Evolutionary conservation across 2,329 filamentous ascomycete species (phyloP).

Genomic region (Exophiala calicioides): DNA sequence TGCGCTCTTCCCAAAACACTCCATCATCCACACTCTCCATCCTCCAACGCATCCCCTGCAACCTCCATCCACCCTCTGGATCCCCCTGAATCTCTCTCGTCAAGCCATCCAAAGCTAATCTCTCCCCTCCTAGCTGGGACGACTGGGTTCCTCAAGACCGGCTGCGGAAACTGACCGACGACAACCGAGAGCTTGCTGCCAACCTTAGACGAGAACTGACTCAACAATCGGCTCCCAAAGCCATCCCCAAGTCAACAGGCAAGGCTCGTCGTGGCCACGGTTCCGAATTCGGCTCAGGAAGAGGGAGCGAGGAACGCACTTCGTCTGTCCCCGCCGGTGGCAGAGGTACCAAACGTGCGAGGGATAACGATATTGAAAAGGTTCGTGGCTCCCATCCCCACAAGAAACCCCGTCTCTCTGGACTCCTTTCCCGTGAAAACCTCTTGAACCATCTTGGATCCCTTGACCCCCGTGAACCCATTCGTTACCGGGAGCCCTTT

Average conservation of each 20-base stretch:
- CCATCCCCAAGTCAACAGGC: conserved; percentile 29
- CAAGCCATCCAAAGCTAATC: conserved; percentile 9
- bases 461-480: neutral
- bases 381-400: conserved; percentile 36
- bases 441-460: conserved; percentile 3
- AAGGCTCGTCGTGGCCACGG: conserved; percentile 36
- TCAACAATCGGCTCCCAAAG: conserved; percentile 29
- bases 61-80: neutral
- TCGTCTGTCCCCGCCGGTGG: conserved; percentile 47
- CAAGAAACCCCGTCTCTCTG: conserved; percentile 5
- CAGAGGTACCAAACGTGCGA: conserved; percentile 46
- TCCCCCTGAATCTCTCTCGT: neutral
- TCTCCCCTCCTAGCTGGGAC: conserved; percentile 69
- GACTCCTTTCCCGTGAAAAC: conserved; percentile 6
- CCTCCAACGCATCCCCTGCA: neutral
- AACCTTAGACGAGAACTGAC: conserved; percentile 46
- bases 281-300: conserved; percentile 45
- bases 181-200: conserved; percentile 84
- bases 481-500: neutral
- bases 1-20: neutral
- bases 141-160: conserved; percentile 96
- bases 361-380: conserved; percentile 52
- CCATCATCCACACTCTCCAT: neutral
- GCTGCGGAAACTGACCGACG: conserved; percentile 88
- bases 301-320: conserved; percentile 49